phyloP scores from a whole-genome alignment of 2,329 filamentous ascomycete genomes.

The Botryosphaeria dothidea region DNA sequence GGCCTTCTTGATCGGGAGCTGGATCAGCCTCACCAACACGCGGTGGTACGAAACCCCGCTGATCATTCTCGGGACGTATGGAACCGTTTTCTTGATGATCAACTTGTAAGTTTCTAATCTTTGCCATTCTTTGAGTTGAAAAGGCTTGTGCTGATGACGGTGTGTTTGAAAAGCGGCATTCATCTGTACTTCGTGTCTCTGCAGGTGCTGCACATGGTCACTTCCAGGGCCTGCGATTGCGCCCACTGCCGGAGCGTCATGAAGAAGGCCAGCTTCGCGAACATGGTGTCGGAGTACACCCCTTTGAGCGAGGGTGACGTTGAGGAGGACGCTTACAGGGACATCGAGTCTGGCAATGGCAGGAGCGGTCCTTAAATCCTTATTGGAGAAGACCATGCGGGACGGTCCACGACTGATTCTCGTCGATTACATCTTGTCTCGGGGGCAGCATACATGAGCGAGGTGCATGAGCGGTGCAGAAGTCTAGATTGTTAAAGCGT shows the following conservation, averaged over 20 bases:
- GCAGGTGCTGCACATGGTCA: not conserved
- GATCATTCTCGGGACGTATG: conserved; percentile 9
- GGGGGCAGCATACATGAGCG: too few species aligned
- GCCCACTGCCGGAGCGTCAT: conserved; percentile 4
- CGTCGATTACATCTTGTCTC: too few species aligned
- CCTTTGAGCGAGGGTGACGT: not conserved
- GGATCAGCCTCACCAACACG: not conserved
- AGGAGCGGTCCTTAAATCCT: not conserved
- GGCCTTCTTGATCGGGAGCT: not conserved
- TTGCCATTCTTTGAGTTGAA: not conserved
- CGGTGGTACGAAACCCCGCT: not conserved
- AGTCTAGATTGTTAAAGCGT: too few species aligned
- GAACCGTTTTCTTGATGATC: not conserved
- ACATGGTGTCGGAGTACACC: not conserved
- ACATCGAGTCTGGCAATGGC: not conserved
- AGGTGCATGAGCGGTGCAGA: too few species aligned
- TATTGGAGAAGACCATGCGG: not conserved
- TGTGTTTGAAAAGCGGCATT: not conserved
- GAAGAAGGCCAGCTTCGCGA: not conserved
- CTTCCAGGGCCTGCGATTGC: not conserved
- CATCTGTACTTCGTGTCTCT: not conserved
- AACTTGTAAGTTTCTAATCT: not conserved
- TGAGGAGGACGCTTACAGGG: not conserved
- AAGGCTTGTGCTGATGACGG: not conserved
- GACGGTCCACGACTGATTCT: not conserved